A percentile compares a stretch with the other conserved stretches of the same genome.
Conservation (phyloP, 2,329 filamentous ascomycete species). For the Colletotrichum sublineola region DNA sequence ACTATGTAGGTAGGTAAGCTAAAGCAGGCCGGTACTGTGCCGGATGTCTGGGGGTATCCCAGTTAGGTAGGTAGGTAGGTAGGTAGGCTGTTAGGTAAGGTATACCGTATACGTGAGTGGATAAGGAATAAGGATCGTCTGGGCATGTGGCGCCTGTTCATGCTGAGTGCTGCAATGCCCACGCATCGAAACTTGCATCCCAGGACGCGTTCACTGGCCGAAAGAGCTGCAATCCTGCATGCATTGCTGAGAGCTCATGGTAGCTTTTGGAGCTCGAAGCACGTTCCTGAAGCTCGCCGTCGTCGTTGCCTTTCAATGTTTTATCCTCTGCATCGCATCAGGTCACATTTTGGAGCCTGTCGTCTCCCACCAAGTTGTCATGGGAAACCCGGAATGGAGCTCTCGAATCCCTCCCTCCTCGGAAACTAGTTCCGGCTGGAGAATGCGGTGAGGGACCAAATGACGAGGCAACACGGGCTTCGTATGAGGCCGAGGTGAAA, state of each 20-base stretch:
- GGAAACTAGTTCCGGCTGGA: slow-evolving; percentile 17
- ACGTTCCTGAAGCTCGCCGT: slow-evolving; percentile 2
- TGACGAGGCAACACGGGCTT: slow-evolving; percentile 17
- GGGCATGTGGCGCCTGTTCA: slow-evolving; percentile 23
- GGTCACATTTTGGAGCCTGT: neutral
- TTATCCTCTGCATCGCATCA: neutral
- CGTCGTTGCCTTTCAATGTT: neutral
- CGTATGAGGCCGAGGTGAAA: neutral
- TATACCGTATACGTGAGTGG: neutral
- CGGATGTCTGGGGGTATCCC: neutral
- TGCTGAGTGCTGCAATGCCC: slow-evolving; percentile 30
- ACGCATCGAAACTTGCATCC: slow-evolving; percentile 39
- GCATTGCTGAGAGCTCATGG: slow-evolving; percentile 22
- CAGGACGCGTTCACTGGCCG: slow-evolving; percentile 17
- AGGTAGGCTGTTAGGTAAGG: neutral
- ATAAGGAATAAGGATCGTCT: neutral
- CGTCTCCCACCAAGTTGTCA: slow-evolving; percentile 25
- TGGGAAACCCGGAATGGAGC: slow-evolving; percentile 28
- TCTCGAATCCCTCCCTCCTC: slow-evolving; percentile 15
- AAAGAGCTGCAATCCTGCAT: slow-evolving; percentile 37
- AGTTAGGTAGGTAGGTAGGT: too few relatives aligned
- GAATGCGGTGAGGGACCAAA: slow-evolving; percentile 30
- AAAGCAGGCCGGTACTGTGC: neutral
- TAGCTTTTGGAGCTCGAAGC: slow-evolving; percentile 5
- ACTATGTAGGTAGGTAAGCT: neutral